phyloP scores from a whole-genome alignment of 257 asterid genomes.

The Echium plantagineum region DNA sequence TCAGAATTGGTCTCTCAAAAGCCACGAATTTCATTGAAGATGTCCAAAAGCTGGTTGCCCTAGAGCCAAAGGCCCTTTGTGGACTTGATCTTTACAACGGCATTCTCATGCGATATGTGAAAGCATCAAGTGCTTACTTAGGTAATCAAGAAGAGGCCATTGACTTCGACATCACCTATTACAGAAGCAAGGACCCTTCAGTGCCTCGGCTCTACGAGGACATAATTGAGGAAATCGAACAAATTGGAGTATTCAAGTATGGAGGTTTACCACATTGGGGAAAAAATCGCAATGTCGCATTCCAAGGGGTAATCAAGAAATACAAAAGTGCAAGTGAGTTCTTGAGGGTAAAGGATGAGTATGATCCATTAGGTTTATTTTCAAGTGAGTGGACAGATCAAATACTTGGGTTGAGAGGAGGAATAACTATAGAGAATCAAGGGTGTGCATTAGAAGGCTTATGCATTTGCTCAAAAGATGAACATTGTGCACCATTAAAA shows the following conservation, averaged over 20 bases:
- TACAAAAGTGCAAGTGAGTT: not conserved
- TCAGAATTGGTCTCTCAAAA: conserved; percentile 1
- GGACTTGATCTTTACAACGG: conserved; percentile 2
- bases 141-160: conserved; percentile 6
- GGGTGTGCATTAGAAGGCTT: conserved; percentile 8
- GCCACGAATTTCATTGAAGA: conserved; percentile 1
- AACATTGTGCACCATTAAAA: conserved; percentile 3
- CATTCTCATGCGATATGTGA: conserved; percentile 3
- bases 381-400: conserved; percentile 9
- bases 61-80: conserved; percentile 6
- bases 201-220: conserved; percentile 6
- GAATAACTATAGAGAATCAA: not conserved
- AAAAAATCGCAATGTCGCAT: conserved; percentile 4
- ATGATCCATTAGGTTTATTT: conserved; percentile 5
- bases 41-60: not conserved
- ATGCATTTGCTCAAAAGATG: conserved; percentile 4
- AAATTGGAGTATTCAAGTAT: conserved; percentile 5
- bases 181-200: not conserved
- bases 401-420: conserved; percentile 2
- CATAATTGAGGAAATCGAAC: conserved; percentile 4
- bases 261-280: conserved; percentile 7
- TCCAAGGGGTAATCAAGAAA: not conserved
- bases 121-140: conserved; percentile 3
- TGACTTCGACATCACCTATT: conserved; percentile 2
- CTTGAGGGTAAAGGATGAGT: not conserved